Evolutionary conservation across 2,329 filamentous ascomycete genomes (phyloP).

Genomic region (Chrysosporium queenslandicum): DNA sequence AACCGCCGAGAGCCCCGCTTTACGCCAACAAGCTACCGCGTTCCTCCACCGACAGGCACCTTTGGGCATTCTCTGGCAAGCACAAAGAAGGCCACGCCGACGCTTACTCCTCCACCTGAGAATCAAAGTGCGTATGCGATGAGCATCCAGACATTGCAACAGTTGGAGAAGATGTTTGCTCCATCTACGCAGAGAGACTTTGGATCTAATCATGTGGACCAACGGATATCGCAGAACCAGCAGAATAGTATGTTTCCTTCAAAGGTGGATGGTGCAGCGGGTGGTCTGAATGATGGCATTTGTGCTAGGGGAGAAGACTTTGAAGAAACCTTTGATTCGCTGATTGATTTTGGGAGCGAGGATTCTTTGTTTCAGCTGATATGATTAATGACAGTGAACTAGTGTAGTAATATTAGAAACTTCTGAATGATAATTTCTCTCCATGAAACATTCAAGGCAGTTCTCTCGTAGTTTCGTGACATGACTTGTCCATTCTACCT

Average conservation of each 20-base stretch:
- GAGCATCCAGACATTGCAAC: constrained; percentile 8
- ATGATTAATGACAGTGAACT: background rate
- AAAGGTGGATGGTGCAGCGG: background rate
- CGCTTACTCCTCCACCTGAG: constrained; percentile 12
- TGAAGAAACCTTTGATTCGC: constrained; percentile 9
- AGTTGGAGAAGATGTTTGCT: constrained; percentile 12
- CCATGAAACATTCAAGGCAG: background rate
- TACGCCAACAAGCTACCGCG: background rate
- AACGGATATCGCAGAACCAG: background rate
- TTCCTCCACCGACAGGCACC: background rate
- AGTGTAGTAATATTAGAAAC: background rate
- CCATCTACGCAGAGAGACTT: background rate
- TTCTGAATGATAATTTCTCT: no score
- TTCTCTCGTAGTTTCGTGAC: no score
- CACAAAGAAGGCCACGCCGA: background rate
- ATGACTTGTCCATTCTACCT: no score
- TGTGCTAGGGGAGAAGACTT: background rate
- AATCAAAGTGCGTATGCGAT: background rate
- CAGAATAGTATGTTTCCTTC: background rate
- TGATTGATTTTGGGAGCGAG: constrained; percentile 13
- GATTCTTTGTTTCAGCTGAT: constrained; percentile 7
- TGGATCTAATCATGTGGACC: background rate
- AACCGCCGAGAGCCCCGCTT: background rate
- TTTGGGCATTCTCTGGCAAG: background rate
- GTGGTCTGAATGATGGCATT: background rate